Conservation (phyloP, 805 yeast species). For the Teunomyces gatunensis region DNA sequence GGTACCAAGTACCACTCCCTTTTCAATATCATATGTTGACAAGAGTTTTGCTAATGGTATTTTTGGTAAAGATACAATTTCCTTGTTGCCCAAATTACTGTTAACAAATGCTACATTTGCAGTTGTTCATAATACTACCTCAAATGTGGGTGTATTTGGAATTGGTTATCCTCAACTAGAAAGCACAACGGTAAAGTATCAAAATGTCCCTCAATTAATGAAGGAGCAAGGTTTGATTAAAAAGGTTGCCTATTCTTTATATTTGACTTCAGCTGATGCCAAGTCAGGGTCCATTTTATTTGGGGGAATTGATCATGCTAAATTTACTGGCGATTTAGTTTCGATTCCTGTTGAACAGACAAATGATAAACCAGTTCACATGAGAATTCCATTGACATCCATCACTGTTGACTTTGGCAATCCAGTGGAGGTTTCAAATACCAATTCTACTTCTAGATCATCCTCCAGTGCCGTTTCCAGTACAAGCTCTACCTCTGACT, state of each 20-base stretch:
- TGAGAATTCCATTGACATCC: constrained; percentile 19
- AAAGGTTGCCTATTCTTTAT: constrained; percentile 60
- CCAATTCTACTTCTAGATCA: not conserved
- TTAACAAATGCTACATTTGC: constrained; percentile 15
- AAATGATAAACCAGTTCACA: constrained; percentile 12
- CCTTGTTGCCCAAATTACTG: constrained; percentile 12
- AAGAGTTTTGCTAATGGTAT: constrained; percentile 47
- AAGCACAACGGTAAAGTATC: constrained; percentile 37
- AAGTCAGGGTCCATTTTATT: constrained; percentile 57
- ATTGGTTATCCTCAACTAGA: constrained; percentile 15
- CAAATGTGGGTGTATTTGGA: constrained; percentile 20
- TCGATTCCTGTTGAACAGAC: constrained; percentile 24
- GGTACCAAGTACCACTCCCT: constrained; percentile 14
- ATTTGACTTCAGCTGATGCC: constrained; percentile 44
- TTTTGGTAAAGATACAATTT: constrained; percentile 37
- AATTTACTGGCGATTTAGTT: constrained; percentile 49
- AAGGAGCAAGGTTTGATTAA: constrained; percentile 55
- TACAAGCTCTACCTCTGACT: not conserved
- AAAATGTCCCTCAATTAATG: constrained; percentile 65
- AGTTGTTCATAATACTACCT: constrained; percentile 12
- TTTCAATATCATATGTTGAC: constrained; percentile 47
- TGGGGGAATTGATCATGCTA: constrained; percentile 70
- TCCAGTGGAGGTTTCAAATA: not conserved
- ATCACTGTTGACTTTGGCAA: constrained; percentile 11
- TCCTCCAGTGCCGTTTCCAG: not conserved